phyloP scores from a whole-genome alignment of 352 stramenopile species.

The Blastocystis sp. region DNA sequence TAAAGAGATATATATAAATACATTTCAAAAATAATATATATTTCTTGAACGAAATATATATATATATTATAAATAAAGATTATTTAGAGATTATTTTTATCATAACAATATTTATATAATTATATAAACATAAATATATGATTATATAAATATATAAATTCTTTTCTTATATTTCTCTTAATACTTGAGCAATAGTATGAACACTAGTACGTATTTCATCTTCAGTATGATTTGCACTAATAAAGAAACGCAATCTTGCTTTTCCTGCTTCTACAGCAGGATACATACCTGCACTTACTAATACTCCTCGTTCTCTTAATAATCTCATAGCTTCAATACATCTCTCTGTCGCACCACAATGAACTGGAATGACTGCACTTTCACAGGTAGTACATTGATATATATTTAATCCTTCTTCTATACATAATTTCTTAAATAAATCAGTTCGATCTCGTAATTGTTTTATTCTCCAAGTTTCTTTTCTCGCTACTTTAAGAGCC shows the following conservation, averaged over 20 bases:
- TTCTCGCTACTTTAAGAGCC: slow-evolving; percentile 53
- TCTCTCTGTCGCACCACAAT: slow-evolving; percentile 29
- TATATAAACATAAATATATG: too few species aligned
- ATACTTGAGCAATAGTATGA: too few species aligned
- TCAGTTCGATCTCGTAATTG: slow-evolving; percentile 52
- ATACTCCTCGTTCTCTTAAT: background rate
- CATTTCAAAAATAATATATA: too few species aligned
- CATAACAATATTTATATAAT: too few species aligned
- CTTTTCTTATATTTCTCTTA: too few species aligned
- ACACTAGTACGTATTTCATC: too few species aligned
- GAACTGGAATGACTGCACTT: slow-evolving; percentile 28
- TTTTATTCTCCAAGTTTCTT: slow-evolving; percentile 48
- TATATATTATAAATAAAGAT: too few species aligned
- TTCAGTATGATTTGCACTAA: slow-evolving; percentile 54
- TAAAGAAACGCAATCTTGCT: slow-evolving; percentile 60
- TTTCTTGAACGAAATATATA: too few species aligned
- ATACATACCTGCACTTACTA: slow-evolving; percentile 57
- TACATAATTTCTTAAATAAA: slow-evolving; percentile 57
- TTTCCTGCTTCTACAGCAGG: slow-evolving; percentile 60
- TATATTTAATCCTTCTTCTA: slow-evolving; percentile 51
- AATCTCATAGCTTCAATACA: slow-evolving; percentile 30
- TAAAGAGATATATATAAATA: too few species aligned
- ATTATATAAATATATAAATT: too few species aligned
- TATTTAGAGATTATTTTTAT: too few species aligned
- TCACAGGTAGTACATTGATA: background rate